A percentile compares a stretch with the other conserved stretches of the same genome.
These are phyloP conservation scores for Echium plantagineum DNA, from an alignment of 257 asterid species.

Conservation along the genomic window DNA sequence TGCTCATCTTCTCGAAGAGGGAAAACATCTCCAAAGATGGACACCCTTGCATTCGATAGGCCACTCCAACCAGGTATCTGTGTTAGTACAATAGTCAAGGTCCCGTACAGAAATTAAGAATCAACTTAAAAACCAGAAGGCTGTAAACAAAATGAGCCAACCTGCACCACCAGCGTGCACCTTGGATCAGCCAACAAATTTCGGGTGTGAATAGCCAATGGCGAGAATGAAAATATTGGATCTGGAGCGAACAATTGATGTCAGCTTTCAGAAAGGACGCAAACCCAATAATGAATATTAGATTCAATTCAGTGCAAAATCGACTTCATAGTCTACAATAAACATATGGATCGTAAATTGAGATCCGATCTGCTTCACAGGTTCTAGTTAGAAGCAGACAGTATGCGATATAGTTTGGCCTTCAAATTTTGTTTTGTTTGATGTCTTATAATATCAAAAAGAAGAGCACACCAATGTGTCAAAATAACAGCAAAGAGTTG, in stretches of 20 bases:
- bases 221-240: constrained; percentile 91
- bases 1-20: constrained; percentile 90
- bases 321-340: not conserved
- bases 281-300: not conserved
- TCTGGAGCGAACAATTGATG: constrained; percentile 33
- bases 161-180: constrained; percentile 93
- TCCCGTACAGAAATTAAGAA: constrained; percentile 8
- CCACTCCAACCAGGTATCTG: constrained; percentile 99
- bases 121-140: constrained; percentile 3
- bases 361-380: too few species aligned
- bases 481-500: not conserved
- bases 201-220: constrained; percentile 97
- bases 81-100: constrained; percentile 14
- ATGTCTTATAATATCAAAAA: not conserved
- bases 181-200: constrained; percentile 89
- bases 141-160: constrained; percentile 21
- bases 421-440: too few species aligned
- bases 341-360: too few species aligned
- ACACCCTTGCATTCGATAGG: constrained; percentile 93
- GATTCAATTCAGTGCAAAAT: not conserved
- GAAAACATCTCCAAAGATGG: constrained; percentile 86
- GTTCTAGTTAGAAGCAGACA: too few species aligned
- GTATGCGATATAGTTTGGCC: too few species aligned
- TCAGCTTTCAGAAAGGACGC: not conserved
- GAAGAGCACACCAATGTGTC: not conserved